Evolutionary conservation across 2,329 filamentous ascomycete genomes (phyloP), one percentile per base, ranked within the genome.

Genomic region (Botrytis aclada): DNA sequence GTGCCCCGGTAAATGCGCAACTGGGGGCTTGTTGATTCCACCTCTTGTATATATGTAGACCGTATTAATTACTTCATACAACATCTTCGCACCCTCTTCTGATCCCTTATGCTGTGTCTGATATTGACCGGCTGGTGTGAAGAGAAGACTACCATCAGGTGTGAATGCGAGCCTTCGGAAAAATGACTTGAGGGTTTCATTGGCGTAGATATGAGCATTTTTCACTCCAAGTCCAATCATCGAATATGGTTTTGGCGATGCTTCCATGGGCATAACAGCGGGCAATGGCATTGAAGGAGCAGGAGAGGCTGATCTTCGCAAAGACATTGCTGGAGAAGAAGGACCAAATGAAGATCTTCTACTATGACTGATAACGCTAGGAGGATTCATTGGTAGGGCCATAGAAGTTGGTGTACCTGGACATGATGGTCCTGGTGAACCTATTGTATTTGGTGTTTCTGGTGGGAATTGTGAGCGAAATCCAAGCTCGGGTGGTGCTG

Each of bases 11-110:
- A 99, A 87, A 82, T 98, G 96, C 10, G 95, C 94, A 73, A 98
- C 92, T 3, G 96, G 96, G 1, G 96, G 94, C 81, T 97, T 98
- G 84, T 98, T 98, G 80, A 99, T 94, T 37, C 96, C 96, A 43
- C 95, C 96, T 78, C 96, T 88, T 0, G 95, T 98, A 82, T 99
- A 99, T 71, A 99, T 96, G 83, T 99, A 99, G 34, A 99, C 97
- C 0, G 96, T 99, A 80, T 99, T 99, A 78, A 93, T 94, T 69
- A 98, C 88, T 77, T 99, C 95, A 77, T 96, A 95, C 0, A 88
- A 88, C 0, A 89, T 87, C 81, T 95, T 97, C 2, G 86, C 80
- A n/a, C 86, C 84, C 75, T 94, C 92, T 66, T 88, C 88, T 34
- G 90, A 84, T 2, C 81, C 76, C 34, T 86, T 84, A 76, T 93